These are phyloP conservation scores for Monascus purpureus DNA, from an alignment of 495 filamentous ascomycete genomes.

Conservation along the genomic window DNA sequence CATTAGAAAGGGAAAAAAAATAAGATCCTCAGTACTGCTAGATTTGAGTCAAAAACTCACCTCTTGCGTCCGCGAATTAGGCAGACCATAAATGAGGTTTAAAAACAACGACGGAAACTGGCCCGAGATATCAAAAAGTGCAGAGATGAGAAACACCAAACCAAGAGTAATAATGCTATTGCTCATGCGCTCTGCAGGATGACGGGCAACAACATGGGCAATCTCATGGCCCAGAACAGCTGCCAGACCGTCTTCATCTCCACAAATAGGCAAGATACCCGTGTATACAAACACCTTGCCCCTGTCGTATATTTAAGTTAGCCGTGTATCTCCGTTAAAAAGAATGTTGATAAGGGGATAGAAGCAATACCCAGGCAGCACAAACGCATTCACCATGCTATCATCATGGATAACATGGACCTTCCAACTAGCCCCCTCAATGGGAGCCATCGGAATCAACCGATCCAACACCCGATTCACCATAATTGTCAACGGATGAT, in stretches of 20 bases:
- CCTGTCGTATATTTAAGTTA: conserved; percentile 14
- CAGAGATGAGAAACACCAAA: conserved; percentile 34
- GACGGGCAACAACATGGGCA: conserved; percentile 77
- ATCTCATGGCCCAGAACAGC: conserved; percentile 88
- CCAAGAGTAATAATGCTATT: conserved; percentile 41
- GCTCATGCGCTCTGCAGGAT: conserved; percentile 63
- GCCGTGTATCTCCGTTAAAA: neutral
- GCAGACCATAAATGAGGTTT: conserved; percentile 50
- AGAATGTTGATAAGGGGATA: neutral
- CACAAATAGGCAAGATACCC: conserved; percentile 61
- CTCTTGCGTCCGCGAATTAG: conserved; percentile 58
- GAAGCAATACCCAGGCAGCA: conserved; percentile 52
- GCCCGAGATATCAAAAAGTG: conserved; percentile 38
- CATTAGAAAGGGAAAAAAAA: no score
- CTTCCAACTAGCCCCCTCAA: conserved; percentile 59
- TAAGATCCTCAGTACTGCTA: neutral
- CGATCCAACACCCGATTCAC: conserved; percentile 58
- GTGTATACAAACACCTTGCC: conserved; percentile 91
- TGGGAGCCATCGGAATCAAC: conserved; percentile 53
- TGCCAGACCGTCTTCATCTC: conserved; percentile 62
- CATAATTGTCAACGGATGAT: conserved; percentile 34
- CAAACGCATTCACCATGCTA: conserved; percentile 63
- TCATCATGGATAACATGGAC: conserved; percentile 69
- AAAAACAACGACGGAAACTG: conserved; percentile 28
- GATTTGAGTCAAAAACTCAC: conserved; percentile 10